phyloP scores from a whole-genome alignment of 257 asterid species.

The Primulina tabacum region DNA sequence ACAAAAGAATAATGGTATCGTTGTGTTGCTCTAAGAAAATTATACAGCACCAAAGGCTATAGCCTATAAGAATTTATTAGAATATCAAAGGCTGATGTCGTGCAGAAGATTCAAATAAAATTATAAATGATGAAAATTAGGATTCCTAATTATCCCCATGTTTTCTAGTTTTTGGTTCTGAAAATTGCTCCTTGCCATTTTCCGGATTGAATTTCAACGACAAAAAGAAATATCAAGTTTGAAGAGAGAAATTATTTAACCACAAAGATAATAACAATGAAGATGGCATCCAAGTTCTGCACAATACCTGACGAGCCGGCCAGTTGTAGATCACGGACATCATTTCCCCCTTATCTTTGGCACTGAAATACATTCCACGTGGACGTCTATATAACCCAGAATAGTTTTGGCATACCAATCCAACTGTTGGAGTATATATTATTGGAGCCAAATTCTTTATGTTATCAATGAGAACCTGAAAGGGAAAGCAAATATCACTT shows the following conservation, averaged over 20 bases:
- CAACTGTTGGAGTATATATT: slow-evolving; percentile 97
- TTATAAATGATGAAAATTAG: no score
- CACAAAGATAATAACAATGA: slow-evolving; percentile 11
- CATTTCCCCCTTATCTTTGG: slow-evolving; percentile 99
- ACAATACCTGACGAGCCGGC: slow-evolving; percentile 77
- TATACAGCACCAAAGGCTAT: no score
- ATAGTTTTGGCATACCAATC: slow-evolving; percentile 97
- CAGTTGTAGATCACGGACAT: slow-evolving; percentile 99
- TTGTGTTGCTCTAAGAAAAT: no score
- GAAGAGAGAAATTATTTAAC: neutral
- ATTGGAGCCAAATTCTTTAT: slow-evolving; percentile 88
- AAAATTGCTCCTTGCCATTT: neutral
- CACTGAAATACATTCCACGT: slow-evolving; percentile 99
- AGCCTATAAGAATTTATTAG: no score
- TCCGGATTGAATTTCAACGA: slow-evolving; percentile 9
- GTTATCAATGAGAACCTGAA: slow-evolving; percentile 88
- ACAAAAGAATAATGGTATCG: neutral
- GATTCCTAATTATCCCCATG: no score
- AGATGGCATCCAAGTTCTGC: slow-evolving; percentile 23
- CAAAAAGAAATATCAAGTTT: slow-evolving; percentile 7
- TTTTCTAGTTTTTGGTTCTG: no score
- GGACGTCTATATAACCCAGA: slow-evolving; percentile 97
- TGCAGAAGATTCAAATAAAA: no score
- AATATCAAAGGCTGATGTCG: no score
- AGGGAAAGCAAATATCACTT: slow-evolving; percentile 20